Base-by-base conservation (phyloP, 306 rosid species). In the Astragalus membranaceus region DNA sequence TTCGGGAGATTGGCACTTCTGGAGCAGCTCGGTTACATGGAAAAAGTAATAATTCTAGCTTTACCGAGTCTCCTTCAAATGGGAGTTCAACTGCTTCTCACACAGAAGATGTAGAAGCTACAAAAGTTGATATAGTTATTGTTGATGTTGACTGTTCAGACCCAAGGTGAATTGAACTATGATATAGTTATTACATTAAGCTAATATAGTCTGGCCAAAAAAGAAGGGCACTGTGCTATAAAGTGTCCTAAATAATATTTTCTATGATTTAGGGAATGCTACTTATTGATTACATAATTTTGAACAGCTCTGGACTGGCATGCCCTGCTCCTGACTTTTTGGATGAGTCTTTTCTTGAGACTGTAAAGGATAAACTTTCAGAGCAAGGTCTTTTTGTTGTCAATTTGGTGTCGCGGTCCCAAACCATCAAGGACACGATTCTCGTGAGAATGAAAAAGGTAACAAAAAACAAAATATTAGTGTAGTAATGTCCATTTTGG, bases 71-170 rank as follows among this genome's bases (percentile, higher is more conserved):
- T 37, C 53, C 81, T 57, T 68, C 80, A 42, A 72, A 65, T 76
- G 82, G 56, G 58, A 81, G 67, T 74, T 33, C 60, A 51, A 55
- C 39, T 23, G 54, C 70, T 14, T 84, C 78, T 76, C 75, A 53
- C 46, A 70, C 33, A 42, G 78, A 74, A 76, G 77, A 55, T 62
- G 59, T 29, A 61, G 83, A 60, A 76, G 65, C 55, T 61, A 46
- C 78, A 37, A 82, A 85, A 76, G 75, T 93, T 17, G 98, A 90
- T 86, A 82, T 93, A 65, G 71, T 90, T 75, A 79, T 90, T 75
- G 83, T 93, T 42, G 98, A 93, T 75, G 98, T 87, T 8, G 98
- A 93, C 85, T 91, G 96, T 62, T 87, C 94, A 1, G 97, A 93
- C 48, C 80, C 92, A 10, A 93, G 98, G 98, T 93, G 77, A 86